These are phyloP conservation scores for Cucumis hystrix DNA, from an alignment of 306 rosid genomes.

Conservation along the genomic window DNA sequence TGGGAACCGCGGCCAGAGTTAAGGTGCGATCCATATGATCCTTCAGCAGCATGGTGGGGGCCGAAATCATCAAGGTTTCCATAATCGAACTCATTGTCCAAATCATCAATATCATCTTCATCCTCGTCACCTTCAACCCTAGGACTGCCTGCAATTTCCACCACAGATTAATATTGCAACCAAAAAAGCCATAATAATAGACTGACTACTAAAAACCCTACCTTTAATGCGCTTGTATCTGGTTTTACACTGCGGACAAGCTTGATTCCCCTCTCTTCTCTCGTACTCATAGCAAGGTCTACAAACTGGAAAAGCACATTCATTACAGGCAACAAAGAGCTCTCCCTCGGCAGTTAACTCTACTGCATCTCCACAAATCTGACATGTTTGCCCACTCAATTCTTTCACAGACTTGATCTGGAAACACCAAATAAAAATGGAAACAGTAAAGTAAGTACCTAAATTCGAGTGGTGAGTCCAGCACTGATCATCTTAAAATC, in stretches of 20 bases:
- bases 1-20: slow-evolving; percentile 40
- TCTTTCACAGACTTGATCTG: slow-evolving; percentile 8
- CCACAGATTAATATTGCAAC: neutral
- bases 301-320: slow-evolving; percentile 12
- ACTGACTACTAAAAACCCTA: neutral
- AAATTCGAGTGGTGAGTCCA: neutral
- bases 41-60: slow-evolving; percentile 25
- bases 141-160: slow-evolving; percentile 53
- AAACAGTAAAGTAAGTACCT: neutral
- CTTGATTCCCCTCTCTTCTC: slow-evolving; percentile 11
- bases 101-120: slow-evolving; percentile 83
- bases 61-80: slow-evolving; percentile 38
- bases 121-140: slow-evolving; percentile 96
- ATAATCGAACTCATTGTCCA: slow-evolving; percentile 80
- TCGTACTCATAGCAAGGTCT: slow-evolving; percentile 13
- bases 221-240: slow-evolving; percentile 10
- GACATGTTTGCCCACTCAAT: slow-evolving; percentile 6
- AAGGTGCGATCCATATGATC: slow-evolving; percentile 27
- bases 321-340: slow-evolving; percentile 12
- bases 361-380: slow-evolving; percentile 11
- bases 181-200: neutral
- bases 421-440: neutral
- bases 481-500: neutral
- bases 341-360: slow-evolving; percentile 3
- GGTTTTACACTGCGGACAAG: slow-evolving; percentile 11